Percentiles rank a stretch among this genome's conserved stretches.
Evolutionary conservation across 176 grass and related monocot genomes (phyloP).

Genomic region (Juncus effusus): DNA sequence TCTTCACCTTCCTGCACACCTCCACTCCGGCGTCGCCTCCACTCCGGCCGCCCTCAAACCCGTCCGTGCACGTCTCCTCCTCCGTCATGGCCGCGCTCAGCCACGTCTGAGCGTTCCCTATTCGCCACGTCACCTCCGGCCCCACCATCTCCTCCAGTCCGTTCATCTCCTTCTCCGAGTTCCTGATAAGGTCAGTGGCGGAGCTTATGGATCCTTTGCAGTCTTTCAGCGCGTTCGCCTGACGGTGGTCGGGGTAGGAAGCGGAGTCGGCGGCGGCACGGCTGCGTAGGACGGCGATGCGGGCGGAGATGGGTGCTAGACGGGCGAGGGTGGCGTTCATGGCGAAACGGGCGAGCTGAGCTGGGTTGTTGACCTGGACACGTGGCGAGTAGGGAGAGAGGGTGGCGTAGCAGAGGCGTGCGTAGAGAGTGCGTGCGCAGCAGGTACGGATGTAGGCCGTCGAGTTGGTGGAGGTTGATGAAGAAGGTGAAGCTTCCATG

Average conservation of each 20-base stretch:
- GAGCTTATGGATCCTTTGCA: conserved; percentile 29
- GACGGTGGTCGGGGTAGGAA: no score
- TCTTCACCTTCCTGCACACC: conserved; percentile 14
- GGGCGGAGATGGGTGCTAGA: conserved; percentile 28
- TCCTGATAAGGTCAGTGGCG: conserved; percentile 28
- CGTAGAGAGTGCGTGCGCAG: conserved; percentile 19
- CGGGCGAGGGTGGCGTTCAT: conserved; percentile 22
- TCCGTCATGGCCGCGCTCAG: conserved; percentile 54
- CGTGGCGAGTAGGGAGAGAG: conserved; percentile 29
- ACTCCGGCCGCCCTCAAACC: neutral
- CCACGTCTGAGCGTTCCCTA: conserved; percentile 64
- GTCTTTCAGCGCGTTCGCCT: conserved; percentile 24
- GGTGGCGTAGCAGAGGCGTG: conserved; percentile 36
- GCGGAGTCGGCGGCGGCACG: neutral
- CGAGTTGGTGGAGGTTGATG: neutral
- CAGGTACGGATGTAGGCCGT: conserved; percentile 20
- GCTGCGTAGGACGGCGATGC: conserved; percentile 7
- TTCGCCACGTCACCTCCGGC: conserved; percentile 35
- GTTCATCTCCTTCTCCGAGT: conserved; percentile 21
- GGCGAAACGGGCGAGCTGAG: conserved; percentile 44
- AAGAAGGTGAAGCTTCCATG: no score
- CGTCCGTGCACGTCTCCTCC: conserved; percentile 58
- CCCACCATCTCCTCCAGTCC: conserved; percentile 22
- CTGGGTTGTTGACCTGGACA: conserved; percentile 24
- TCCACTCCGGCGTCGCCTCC: conserved; percentile 13